Evolutionary conservation across 2,329 filamentous ascomycete genomes (phyloP).

Genomic region (Stemphylium beticola): DNA sequence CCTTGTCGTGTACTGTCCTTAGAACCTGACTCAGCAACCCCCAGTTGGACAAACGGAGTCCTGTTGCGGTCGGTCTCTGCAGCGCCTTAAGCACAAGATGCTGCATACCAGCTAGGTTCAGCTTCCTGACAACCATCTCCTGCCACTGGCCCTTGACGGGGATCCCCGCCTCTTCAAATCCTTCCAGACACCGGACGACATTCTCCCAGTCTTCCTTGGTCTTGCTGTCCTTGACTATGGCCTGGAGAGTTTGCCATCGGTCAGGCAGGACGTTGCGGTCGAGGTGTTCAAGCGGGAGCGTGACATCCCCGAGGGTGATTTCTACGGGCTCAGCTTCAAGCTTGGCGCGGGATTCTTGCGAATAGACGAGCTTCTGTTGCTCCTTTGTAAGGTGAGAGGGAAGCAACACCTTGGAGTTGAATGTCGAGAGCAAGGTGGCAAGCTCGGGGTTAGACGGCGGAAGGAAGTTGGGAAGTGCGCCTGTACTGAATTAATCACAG

Average conservation of each 20-base stretch:
- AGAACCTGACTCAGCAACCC: slow-evolving; percentile 44
- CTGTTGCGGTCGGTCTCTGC: slow-evolving; percentile 34
- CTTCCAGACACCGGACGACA: slow-evolving; percentile 41
- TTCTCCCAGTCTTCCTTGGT: slow-evolving; percentile 46
- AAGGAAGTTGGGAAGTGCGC: slow-evolving; percentile 51
- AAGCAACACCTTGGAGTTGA: slow-evolving; percentile 54
- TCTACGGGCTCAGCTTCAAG: slow-evolving; percentile 53
- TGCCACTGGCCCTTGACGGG: slow-evolving; percentile 15
- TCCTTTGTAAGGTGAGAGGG: slow-evolving; percentile 51
- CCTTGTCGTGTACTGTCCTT: slow-evolving; percentile 43
- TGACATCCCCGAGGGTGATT: slow-evolving; percentile 50
- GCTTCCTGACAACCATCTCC: slow-evolving; percentile 27
- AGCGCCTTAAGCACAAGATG: slow-evolving; percentile 40
- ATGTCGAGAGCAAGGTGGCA: slow-evolving; percentile 46
- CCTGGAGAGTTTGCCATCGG: slow-evolving; percentile 16
- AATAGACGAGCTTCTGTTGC: slow-evolving; percentile 53
- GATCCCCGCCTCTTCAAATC: slow-evolving; percentile 36
- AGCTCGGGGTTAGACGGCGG: slow-evolving; percentile 51
- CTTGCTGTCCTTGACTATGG: slow-evolving; percentile 24
- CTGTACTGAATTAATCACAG: slow-evolving; percentile 20
- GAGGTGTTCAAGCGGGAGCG: slow-evolving; percentile 43
- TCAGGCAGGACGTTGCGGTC: slow-evolving; percentile 29
- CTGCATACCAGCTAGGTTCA: slow-evolving; percentile 29
- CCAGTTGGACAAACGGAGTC: slow-evolving; percentile 27
- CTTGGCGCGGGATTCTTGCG: slow-evolving; percentile 47